Conservation (phyloP, 2,329 filamentous ascomycete species). For the Arthrobotrys sinensis region DNA sequence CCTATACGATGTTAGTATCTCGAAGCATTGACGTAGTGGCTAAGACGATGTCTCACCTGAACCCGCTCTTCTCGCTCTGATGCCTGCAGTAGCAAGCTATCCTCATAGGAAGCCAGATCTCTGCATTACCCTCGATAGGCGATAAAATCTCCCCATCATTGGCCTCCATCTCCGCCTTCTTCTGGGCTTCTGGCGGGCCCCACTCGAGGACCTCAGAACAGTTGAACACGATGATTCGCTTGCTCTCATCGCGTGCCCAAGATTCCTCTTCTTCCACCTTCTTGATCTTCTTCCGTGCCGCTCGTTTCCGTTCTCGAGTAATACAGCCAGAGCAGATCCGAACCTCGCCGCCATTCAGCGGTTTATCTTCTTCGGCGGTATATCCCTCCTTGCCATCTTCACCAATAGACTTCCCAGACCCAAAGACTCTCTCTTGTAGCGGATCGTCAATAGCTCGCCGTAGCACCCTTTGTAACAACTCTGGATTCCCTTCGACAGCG, state of each 20-base stretch:
- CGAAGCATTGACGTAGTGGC: conserved; percentile 62
- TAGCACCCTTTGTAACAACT: conserved; percentile 78
- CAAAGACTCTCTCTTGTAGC: conserved; percentile 65
- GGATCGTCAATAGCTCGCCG: conserved; percentile 68
- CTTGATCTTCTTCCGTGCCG: conserved; percentile 91
- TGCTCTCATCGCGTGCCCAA: conserved; percentile 84
- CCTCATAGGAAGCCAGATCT: conserved; percentile 78
- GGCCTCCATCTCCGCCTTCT: conserved; percentile 62
- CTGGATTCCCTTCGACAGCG: conserved; percentile 81
- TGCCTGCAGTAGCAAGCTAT: conserved; percentile 98
- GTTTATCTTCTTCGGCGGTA: conserved; percentile 72
- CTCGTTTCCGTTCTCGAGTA: conserved; percentile 88
- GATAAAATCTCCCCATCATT: conserved; percentile 74
- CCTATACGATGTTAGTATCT: conserved; percentile 65
- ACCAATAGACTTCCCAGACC: not conserved
- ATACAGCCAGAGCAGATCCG: conserved; percentile 94
- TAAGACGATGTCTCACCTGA: conserved; percentile 70
- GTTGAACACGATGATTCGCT: conserved; percentile 91
- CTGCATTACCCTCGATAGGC: conserved; percentile 49
- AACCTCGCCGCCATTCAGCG: conserved; percentile 92
- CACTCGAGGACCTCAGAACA: conserved; percentile 89
- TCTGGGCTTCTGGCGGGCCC: conserved; percentile 71
- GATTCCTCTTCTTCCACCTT: conserved; percentile 92
- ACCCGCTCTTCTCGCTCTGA: conserved; percentile 92
- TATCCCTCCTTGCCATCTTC: conserved; percentile 68